A percentile compares a stretch with the other conserved stretches of the same genome.
Conservation (phyloP, 345 rosid genomes). For the Syzygium aromaticum region DNA sequence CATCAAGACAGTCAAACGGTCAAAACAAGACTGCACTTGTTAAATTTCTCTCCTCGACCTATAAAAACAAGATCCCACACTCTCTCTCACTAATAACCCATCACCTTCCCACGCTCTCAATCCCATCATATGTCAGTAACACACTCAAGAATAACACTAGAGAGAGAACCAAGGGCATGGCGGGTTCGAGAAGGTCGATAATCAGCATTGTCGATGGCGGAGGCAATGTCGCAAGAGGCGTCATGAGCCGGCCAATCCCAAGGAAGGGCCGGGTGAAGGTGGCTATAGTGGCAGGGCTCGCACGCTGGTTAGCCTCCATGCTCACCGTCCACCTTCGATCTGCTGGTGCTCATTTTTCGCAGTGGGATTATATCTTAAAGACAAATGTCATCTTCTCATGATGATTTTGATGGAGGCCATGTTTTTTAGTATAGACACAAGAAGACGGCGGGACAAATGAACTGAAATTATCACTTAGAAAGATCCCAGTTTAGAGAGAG, state of each 20-base stretch:
- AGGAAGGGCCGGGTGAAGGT: conserved; percentile 65
- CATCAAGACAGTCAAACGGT: not conserved
- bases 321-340: not conserved
- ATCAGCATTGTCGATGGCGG: not conserved
- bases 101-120: not conserved
- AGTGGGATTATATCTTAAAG: too few relatives aligned
- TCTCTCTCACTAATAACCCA: not conserved
- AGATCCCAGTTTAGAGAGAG: not conserved
- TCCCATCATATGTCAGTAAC: too few relatives aligned
- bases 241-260: not conserved
- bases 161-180: not conserved
- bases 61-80: not conserved
- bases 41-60: not conserved
- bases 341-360: too few relatives aligned
- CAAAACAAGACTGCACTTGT: not conserved
- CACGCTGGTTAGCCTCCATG: conserved; percentile 46
- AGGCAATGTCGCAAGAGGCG: accelerated
- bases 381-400: too few relatives aligned
- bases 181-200: not conserved
- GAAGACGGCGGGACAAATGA: not conserved
- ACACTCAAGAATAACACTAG: not conserved
- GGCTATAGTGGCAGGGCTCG: conserved; percentile 47
- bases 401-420: not conserved
- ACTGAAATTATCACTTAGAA: too few relatives aligned
- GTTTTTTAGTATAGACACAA: not conserved